Conservation (phyloP, 345 rosid genomes). For the Gossypium stocksii region DNA sequence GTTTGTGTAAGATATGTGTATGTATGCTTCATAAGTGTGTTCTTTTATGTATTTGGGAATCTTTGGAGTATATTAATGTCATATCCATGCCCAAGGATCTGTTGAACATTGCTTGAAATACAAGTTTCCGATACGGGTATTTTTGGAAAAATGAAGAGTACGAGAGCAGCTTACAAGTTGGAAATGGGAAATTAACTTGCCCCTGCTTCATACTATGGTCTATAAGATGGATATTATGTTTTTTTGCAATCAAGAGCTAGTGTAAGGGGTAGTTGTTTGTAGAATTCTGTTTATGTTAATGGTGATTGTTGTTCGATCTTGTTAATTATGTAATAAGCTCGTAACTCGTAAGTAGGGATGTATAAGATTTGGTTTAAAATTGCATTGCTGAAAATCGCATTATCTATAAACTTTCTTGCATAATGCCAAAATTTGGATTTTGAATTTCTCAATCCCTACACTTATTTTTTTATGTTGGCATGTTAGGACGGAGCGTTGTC, state of each 20-base stretch:
- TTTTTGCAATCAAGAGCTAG: background rate
- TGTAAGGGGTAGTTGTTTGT: background rate
- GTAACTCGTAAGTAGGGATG: background rate
- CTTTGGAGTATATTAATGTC: background rate
- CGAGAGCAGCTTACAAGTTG: too few species aligned
- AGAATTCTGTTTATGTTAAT: background rate
- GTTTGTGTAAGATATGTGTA: too few species aligned
- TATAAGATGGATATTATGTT: background rate
- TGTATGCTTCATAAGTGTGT: too few species aligned
- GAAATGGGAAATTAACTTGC: background rate
- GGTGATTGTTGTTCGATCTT: background rate
- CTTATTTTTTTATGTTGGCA: background rate
- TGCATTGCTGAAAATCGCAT: background rate
- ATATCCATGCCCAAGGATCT: background rate
- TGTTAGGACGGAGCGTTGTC: conserved; percentile 47
- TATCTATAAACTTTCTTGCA: background rate
- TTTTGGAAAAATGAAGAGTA: too few species aligned
- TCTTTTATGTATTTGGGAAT: too few species aligned
- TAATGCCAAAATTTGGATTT: background rate
- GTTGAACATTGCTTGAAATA: background rate
- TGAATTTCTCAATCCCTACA: background rate
- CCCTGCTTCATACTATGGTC: background rate
- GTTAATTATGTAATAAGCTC: background rate
- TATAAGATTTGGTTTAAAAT: too few species aligned
- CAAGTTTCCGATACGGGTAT: too few species aligned